A percentile compares a stretch with the other conserved stretches of the same genome.
phyloP scores from a whole-genome alignment of 2,329 filamentous ascomycete species.

The Beauveria medogensis region DNA sequence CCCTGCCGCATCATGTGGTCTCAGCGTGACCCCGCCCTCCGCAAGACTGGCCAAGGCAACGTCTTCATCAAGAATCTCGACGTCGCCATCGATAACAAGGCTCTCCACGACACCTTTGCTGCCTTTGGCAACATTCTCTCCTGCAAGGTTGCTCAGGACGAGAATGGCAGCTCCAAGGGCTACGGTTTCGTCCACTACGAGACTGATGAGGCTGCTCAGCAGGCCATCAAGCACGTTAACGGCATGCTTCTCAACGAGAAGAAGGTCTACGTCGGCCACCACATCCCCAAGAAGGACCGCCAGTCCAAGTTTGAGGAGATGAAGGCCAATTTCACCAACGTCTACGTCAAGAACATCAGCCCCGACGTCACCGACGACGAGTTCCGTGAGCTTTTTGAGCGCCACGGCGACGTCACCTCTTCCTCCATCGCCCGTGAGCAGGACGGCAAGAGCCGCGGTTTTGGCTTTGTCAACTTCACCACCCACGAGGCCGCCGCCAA shows the following conservation, averaged over 20 bases:
- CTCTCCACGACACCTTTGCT: slow-evolving; percentile 97
- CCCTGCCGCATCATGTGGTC: slow-evolving; percentile 99
- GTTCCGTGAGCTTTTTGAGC: slow-evolving; percentile 88
- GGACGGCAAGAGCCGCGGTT: slow-evolving; percentile 90
- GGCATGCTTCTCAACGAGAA: slow-evolving; percentile 99
- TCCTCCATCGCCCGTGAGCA: slow-evolving; percentile 83
- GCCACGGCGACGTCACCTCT: slow-evolving; percentile 89
- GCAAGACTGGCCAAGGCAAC: slow-evolving; percentile 98
- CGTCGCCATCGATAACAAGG: slow-evolving; percentile 98
- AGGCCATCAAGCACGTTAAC: slow-evolving; percentile 99
- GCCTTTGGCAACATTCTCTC: slow-evolving; percentile 98
- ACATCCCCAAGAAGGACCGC: slow-evolving; percentile 99
- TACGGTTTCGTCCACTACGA: slow-evolving; percentile 99
- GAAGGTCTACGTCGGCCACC: slow-evolving; percentile 98
- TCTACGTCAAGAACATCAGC: slow-evolving; percentile 98
- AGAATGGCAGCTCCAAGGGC: slow-evolving; percentile 93
- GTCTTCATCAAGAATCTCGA: slow-evolving; percentile 99
- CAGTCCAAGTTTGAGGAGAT: slow-evolving; percentile 99
- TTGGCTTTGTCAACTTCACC: slow-evolving; percentile 93
- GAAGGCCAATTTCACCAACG: slow-evolving; percentile 99
- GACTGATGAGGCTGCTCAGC: slow-evolving; percentile 91
- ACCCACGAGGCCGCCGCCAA: slow-evolving; percentile 78
- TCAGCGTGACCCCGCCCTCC: slow-evolving; percentile 95
- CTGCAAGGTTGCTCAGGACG: slow-evolving; percentile 99
- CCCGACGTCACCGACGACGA: slow-evolving; percentile 81